A percentile compares a stretch with the other conserved stretches of the same genome.
phyloP scores from a whole-genome alignment of 129 eudicot species.

The Helianthus tuberosus region DNA sequence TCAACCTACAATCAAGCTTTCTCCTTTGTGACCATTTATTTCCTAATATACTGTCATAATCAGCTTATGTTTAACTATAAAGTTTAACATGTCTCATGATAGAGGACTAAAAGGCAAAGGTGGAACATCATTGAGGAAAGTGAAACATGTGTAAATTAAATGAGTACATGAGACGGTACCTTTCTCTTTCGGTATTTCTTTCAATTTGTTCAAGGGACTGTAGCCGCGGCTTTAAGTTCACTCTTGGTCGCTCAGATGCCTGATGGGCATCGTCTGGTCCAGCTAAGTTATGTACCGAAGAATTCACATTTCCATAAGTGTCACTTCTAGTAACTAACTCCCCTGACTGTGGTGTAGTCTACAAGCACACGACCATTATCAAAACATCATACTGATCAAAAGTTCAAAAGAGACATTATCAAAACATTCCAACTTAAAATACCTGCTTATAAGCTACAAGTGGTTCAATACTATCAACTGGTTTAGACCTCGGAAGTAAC shows the following conservation, averaged over 20 bases:
- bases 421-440: constrained; percentile 9
- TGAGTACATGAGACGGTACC: constrained; percentile 34
- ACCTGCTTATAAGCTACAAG: constrained; percentile 54
- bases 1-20: no score
- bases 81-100: no score
- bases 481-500: constrained; percentile 83
- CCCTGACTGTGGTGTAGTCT: constrained; percentile 41
- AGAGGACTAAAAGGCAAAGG: not conserved
- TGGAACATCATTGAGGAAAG: not conserved
- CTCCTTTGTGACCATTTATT: no score
- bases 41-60: no score
- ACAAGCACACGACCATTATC: constrained; percentile 20
- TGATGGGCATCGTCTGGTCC: constrained; percentile 43
- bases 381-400: not conserved
- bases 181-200: constrained; percentile 49
- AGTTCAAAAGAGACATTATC: not conserved
- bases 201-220: constrained; percentile 64
- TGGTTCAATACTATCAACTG: constrained; percentile 51
- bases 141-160: not conserved
- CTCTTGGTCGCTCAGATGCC: constrained; percentile 65
- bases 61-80: no score
- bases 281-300: constrained; percentile 27
- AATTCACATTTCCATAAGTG: constrained; percentile 17
- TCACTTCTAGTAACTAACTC: constrained; percentile 29
- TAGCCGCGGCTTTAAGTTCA: constrained; percentile 72